Percentiles rank a stretch among this genome's conserved stretches.
Conservation (phyloP, 208 protist genomes). For the Trypanosoma lewisi region DNA sequence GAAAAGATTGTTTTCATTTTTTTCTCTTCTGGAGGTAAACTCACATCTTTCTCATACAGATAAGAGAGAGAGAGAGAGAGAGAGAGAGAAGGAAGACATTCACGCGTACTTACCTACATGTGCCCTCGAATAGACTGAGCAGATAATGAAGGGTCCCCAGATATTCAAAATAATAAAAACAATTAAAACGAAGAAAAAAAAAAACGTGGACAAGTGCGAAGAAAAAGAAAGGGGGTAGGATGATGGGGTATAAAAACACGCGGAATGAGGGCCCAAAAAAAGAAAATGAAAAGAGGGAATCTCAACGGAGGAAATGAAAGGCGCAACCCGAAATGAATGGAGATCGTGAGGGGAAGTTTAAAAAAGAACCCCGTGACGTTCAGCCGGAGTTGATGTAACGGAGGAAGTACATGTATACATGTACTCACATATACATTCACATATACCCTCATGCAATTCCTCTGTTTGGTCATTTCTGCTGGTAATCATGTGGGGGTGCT, state of each 20-base stretch:
- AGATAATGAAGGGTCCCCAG: constrained; percentile 16
- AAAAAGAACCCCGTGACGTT: background rate
- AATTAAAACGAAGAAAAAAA: constrained; percentile 9
- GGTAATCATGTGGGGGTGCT: background rate
- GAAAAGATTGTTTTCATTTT: too few species aligned
- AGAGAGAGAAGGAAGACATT: constrained; percentile 11
- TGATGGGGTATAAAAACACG: background rate
- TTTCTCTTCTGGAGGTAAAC: too few species aligned
- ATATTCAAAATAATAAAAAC: constrained; percentile 10
- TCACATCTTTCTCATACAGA: too few species aligned
- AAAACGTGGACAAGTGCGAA: constrained; percentile 7
- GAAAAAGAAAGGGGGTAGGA: background rate
- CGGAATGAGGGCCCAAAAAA: background rate
- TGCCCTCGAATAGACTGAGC: background rate
- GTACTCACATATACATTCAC: background rate
- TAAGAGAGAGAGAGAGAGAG: constrained; percentile 5
- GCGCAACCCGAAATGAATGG: background rate
- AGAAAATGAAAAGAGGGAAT: background rate
- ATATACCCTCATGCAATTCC: background rate
- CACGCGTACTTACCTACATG: background rate
- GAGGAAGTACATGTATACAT: background rate
- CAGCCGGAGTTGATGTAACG: background rate
- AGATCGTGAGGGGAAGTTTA: background rate
- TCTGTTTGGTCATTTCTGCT: background rate
- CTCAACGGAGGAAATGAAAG: too few species aligned